phyloP scores from a whole-genome alignment of 768 basidiomycete species.

The Lepiota venenata region DNA sequence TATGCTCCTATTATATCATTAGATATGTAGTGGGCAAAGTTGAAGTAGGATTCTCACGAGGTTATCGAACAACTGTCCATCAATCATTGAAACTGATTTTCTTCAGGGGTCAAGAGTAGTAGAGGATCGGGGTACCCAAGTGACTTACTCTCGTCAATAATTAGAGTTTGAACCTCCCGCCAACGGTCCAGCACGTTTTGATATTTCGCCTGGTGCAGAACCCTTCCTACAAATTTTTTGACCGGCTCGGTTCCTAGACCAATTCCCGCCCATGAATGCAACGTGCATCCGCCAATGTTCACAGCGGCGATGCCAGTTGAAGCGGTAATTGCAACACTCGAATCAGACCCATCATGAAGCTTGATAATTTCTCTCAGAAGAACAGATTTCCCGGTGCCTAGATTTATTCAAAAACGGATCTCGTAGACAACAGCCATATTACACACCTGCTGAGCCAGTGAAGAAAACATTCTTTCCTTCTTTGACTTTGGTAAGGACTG shows the following conservation, averaged over 20 bases:
- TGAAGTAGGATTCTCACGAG: constrained; percentile 40
- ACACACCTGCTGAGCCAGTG: constrained; percentile 77
- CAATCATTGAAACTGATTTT: constrained; percentile 81
- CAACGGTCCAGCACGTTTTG: constrained; percentile 52
- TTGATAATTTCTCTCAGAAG: constrained; percentile 72
- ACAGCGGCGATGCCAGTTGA: constrained; percentile 78
- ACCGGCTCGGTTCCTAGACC: constrained; percentile 63
- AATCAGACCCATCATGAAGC: constrained; percentile 27
- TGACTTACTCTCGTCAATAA: constrained; percentile 80
- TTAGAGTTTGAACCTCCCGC: constrained; percentile 57
- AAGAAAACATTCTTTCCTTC: constrained; percentile 73
- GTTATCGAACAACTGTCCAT: constrained; percentile 77
- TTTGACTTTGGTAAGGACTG: constrained; percentile 50
- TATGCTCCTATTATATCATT: constrained; percentile 46
- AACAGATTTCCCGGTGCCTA: constrained; percentile 84
- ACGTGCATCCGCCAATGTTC: constrained; percentile 77
- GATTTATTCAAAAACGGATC: neutral
- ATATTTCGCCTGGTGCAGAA: constrained; percentile 38
- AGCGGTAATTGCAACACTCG: constrained; percentile 69
- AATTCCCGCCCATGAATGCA: constrained; percentile 84
- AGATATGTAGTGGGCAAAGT: constrained; percentile 14
- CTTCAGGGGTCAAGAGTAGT: constrained; percentile 1
- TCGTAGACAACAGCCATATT: neutral
- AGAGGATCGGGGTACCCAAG: neutral
- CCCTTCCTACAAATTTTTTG: constrained; percentile 51